Base-by-base conservation (phyloP, 2,329 filamentous ascomycete genomes). In the Ascosphaera apis region DNA sequence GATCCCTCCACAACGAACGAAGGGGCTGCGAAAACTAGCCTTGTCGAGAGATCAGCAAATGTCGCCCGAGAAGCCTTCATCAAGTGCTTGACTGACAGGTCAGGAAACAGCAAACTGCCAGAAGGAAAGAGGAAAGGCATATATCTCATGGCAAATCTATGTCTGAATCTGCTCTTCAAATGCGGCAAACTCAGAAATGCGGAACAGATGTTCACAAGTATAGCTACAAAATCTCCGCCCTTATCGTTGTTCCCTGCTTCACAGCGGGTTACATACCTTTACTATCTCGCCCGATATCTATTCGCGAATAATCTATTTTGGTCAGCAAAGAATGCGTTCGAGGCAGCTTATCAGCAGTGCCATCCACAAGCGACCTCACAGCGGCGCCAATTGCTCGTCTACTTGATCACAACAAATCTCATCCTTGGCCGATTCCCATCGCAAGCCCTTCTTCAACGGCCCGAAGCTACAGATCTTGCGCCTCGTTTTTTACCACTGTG, bases 51-150 rank as follows among this genome's bases (percentile, higher is more conserved):
- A 17, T 83, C 83, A 2, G 83, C 82, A 13, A 86, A 93, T 48
- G 77, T 81, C 35, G 78, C 93, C 40, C 77, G 91, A 41, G 79
- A 83, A 50, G 82, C 84, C 15, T 92, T 93, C 50, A 88, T 81
- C 8, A 82, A 81, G 28, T 93, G 86, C 43, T 59, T 92, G 23
- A 83, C 78, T 3, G 83, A 92, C 50, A 69, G 81, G 34, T 75
- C 70, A 1, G 72, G 72, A 13, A 71, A 67, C 17, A 54, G 67
- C 17, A 72, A 70, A 15, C 69, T 64, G 40, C 81, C 82, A 0
- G 77, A 84, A 46, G 82, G 83, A 37, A 91, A 84, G 51, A 82
- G 86, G 49, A 60, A 76, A 8, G 84, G 81, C 31, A 83, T 93
- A 42, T 93, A 93, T 57, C 73, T 80, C 39, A 83, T 91, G 56